Base-by-base conservation (phyloP, 1,284 basidiomycete genomes). In the Ceraceosorus bombacis region DNA sequence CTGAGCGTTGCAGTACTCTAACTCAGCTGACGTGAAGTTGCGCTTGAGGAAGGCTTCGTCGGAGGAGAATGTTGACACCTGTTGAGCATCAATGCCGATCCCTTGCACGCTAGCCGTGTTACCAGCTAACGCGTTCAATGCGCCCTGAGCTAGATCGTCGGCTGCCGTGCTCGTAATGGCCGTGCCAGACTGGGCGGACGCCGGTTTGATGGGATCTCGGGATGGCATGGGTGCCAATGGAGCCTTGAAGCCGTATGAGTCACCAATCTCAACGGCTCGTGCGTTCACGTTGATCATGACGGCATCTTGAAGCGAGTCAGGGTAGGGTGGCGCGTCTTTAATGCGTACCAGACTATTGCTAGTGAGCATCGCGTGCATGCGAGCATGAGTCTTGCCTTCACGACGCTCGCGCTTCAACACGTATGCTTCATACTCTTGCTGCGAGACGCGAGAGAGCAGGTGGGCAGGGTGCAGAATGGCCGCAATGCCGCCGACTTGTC, bases 251-350 rank as follows among this genome's bases (percentile, higher is more conserved):
- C 56, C 65, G 57, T 67, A 74, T 61, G 66, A 66, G 66, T 70
- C 71, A 54, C 65, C 66, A 15, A 64, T 63, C 55, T 70, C 64
- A 59, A 57, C 56, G 15, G 72, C 72, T 37, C 94, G 86, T 6
- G 94, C 93, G 78, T 93, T 81, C 0, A 92, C 89, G 83, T 98
- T 98, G 78, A 97, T 83, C 54, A 97, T 83, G 41, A 97, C 90
- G 51, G 86, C 83, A 53, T 83, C 84, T 80, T 98, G 94, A 65
- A 95, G 83, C 71, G 97, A 93, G 62, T 84, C 83, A 53, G 84
- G 81, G 81, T 93, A 98, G 17, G 93, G 95, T 17, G 94, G 91
- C 43, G 85, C 84, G 46, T 95, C 93, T 82, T 98, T 97, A 83
- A 98, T 86, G 81, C 88, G 88, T 67, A 98, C 92, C 56, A 74